Evolutionary conservation across 2,329 filamentous ascomycete genomes (phyloP), one percentile per base, ranked within the genome.

Genomic region (Fusarium sp.): DNA sequence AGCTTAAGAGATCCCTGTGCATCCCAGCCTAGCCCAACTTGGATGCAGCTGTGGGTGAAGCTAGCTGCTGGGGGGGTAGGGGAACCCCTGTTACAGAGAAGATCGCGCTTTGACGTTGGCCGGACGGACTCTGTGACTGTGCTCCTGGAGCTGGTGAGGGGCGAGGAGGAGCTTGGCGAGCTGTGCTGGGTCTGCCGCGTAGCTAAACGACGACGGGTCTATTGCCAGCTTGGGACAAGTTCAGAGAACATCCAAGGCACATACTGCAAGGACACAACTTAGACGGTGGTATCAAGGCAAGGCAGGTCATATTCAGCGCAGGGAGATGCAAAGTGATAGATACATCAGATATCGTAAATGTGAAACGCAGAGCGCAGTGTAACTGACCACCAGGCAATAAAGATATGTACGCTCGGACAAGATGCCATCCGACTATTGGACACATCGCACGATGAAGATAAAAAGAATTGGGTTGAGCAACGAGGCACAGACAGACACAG

Each of bases 71-170:
- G 15, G 25, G 27, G 20, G 21, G 21, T 37, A 56, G 35, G 33
- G 21, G 18, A 50, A 25, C 49, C 49, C 49, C 49, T 45, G 37
- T 51, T 45, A 15, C 49, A 45, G 27, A 45, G 20, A 37, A 40
- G 58, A 48, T 51, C 48, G 52, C 62, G 67, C 69, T 69, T 71
- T 67, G 69, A 69, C 65, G 35, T 33, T 18, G 45, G 15, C 15
- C 11, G 36, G 69, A 65, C 67, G 21, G 29, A 14, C 43, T 13
- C 17, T 39, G 36, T 39, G 18, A 39, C n/a, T 20, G 14, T 15
- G 14, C 6, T 8, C n/a, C n/a, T 10, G 14, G 31, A 33, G 31
- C 33, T n/a, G 14, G 31, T 21, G 17, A 37, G 31, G 23, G 21
- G 33, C 39, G 33, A 50, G 47, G 35, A 17, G 47, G 20, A 41